Conservation (phyloP, 192 early-diverging fungal genomes). For the Spizellomyces sp. region DNA sequence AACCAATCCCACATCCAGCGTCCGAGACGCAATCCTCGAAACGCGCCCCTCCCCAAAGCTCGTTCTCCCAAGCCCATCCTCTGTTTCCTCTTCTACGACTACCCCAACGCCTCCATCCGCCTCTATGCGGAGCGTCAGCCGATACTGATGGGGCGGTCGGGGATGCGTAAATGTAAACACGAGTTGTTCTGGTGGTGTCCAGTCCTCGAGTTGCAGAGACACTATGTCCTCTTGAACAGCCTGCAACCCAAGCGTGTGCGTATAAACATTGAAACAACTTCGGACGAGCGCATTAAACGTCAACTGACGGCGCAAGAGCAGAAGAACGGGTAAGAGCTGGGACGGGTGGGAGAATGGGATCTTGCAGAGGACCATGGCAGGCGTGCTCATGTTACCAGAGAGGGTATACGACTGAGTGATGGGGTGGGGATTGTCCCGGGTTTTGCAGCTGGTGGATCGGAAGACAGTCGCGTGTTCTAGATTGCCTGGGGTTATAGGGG, state of each 20-base stretch:
- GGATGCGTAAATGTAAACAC: conserved; percentile 3
- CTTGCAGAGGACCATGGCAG: conserved; percentile 20
- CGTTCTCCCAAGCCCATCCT: background rate
- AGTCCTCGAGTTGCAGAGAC: background rate
- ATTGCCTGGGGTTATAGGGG: too few species aligned
- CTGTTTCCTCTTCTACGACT: background rate
- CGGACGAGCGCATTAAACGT: conserved; percentile 48
- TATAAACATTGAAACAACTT: conserved; percentile 47
- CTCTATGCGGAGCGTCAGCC: background rate
- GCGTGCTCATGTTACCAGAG: background rate
- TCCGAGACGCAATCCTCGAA: conserved; percentile 1
- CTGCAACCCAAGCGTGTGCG: background rate
- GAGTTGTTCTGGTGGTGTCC: conserved; percentile 18
- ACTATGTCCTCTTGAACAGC: background rate
- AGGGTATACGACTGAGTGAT: too few species aligned
- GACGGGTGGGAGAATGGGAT: conserved; percentile 20
- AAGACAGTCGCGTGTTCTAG: too few species aligned
- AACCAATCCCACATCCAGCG: background rate
- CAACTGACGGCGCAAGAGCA: conserved; percentile 48
- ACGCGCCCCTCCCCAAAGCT: background rate
- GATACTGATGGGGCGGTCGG: background rate
- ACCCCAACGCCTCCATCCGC: background rate
- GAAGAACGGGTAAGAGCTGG: conserved; percentile 15
- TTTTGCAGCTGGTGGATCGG: too few species aligned
- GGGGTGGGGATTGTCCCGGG: too few species aligned